Evolutionary conservation across 345 rosid genomes (phyloP), one percentile per base, ranked within the genome.

Genomic region (Lepidium sativum): DNA sequence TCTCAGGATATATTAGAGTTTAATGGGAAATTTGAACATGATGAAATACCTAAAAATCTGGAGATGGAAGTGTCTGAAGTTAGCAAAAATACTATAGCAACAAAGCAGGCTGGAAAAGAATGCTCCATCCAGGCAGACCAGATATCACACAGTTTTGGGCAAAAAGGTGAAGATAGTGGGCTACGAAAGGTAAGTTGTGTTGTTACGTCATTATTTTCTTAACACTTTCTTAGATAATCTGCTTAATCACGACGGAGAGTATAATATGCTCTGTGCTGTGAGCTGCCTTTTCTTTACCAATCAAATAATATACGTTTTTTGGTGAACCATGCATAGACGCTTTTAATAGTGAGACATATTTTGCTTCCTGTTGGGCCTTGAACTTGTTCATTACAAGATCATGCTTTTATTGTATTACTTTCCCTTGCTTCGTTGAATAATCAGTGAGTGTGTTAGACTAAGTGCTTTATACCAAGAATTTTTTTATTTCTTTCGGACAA

Each of bases 131-230:
- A 66, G 20, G 47, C 54, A 17, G 95, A 85, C 64, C 82, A 65
- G 72, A 72, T 68, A 75, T 73, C 89, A 32, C 78, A 79, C 76
- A 86, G 84, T 61, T 70, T 81, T 78, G 73, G 76, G 69, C 59
- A 79, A 53, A 80, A 71, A 73, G 73, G 71, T 73, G 89, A 77
- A 70, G 86, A 88, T 69, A 73, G 68, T 54, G 68, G 70, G 65
- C 48, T 73, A 54, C 86, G 75, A 64, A 95, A 84, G 96, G 97
- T 94, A 63, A 76, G 69, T n/a, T 57, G 48, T 64, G 52, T 18
- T 31, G 54, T 56, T 55, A 63, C n/a, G 12, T 63, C 31, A 31
- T 64, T 56, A n/a, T 58, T 20, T 1, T 66, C 44, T 15, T 42
- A 50, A 34, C 25, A 33, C 20, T 66, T 65, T 52, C 50, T 34